phyloP scores from a whole-genome alignment of 108 stramenopile genomes.

The Pseudonitzschia pungens region DNA sequence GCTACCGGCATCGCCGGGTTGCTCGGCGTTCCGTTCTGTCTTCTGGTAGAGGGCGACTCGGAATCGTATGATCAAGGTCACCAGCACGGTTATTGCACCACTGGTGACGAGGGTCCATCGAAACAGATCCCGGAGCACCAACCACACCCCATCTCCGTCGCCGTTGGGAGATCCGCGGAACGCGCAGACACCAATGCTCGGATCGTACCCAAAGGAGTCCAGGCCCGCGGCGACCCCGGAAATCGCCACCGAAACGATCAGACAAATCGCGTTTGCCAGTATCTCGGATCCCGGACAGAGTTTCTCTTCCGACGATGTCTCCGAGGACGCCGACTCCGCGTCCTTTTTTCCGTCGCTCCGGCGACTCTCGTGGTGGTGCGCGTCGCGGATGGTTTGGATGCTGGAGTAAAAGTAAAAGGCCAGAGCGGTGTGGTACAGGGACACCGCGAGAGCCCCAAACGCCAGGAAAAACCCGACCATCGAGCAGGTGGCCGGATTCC shows the following conservation, averaged over 20 bases:
- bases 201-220: slow-evolving; percentile 7
- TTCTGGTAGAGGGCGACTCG: not conserved
- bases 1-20: not conserved
- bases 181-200: not conserved
- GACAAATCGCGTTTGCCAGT: slow-evolving; percentile 9
- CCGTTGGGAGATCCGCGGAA: not conserved
- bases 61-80: not conserved
- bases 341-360: not conserved
- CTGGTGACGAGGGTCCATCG: slow-evolving; percentile 6
- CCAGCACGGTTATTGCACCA: not conserved
- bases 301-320: slow-evolving; percentile 24
- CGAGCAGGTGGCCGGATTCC: slow-evolving; percentile 41
- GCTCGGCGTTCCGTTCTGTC: not conserved
- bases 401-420: slow-evolving; percentile 48
- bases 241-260: slow-evolving; percentile 12
- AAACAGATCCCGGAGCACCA: not conserved
- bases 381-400: slow-evolving; percentile 1
- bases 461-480: slow-evolving; percentile 59
- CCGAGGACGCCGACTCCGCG: slow-evolving; percentile 10
- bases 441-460: slow-evolving; percentile 34
- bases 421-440: slow-evolving; percentile 51
- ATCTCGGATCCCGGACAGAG: slow-evolving; percentile 23
- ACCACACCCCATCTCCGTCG: not conserved
- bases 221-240: slow-evolving; percentile 3
- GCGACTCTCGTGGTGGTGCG: not conserved